phyloP scores from a whole-genome alignment of 768 basidiomycete genomes.

The Podaxis carcinomalis region DNA sequence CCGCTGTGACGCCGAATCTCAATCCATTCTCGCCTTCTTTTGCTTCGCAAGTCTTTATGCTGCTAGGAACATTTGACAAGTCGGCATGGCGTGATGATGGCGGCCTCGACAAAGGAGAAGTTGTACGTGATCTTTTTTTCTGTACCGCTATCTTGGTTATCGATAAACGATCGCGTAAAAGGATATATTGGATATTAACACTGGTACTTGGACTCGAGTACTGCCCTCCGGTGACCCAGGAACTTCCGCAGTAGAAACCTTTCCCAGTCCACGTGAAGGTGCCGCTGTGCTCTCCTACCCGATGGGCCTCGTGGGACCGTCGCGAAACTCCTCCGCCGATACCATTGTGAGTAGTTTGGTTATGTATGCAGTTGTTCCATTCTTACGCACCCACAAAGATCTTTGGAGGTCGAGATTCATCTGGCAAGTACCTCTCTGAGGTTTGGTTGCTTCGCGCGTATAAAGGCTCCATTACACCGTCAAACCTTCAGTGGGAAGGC shows the following conservation, averaged over 20 bases:
- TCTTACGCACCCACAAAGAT: slow-evolving; percentile 30
- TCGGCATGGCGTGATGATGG: slow-evolving; percentile 65
- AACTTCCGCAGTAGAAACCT: slow-evolving; percentile 39
- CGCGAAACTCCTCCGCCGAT: slow-evolving; percentile 50
- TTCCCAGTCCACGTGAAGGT: slow-evolving; percentile 69
- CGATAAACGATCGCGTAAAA: slow-evolving; percentile 20
- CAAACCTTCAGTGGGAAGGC: slow-evolving; percentile 54
- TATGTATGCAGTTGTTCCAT: not conserved
- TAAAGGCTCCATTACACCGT: slow-evolving; percentile 52
- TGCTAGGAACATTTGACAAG: slow-evolving; percentile 64
- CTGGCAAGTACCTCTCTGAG: slow-evolving; percentile 66
- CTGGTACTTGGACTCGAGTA: slow-evolving; percentile 67
- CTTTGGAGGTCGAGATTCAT: slow-evolving; percentile 70
- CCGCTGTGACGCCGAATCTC: slow-evolving; percentile 57
- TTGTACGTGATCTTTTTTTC: slow-evolving; percentile 41
- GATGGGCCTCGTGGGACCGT: slow-evolving; percentile 51
- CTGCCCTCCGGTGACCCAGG: slow-evolving; percentile 76
- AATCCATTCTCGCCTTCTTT: slow-evolving; percentile 55
- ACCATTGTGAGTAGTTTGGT: slow-evolving; percentile 43
- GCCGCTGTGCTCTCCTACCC: slow-evolving; percentile 58
- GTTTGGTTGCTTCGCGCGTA: slow-evolving; percentile 79
- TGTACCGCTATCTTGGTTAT: not conserved
- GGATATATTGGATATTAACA: slow-evolving; percentile 59
- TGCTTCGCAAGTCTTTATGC: slow-evolving; percentile 58
- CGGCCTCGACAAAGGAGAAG: slow-evolving; percentile 63